A percentile compares a stretch with the other conserved stretches of the same genome.
Conservation (phyloP, 2,329 filamentous ascomycete genomes). For the Monosporascus sp. region DNA sequence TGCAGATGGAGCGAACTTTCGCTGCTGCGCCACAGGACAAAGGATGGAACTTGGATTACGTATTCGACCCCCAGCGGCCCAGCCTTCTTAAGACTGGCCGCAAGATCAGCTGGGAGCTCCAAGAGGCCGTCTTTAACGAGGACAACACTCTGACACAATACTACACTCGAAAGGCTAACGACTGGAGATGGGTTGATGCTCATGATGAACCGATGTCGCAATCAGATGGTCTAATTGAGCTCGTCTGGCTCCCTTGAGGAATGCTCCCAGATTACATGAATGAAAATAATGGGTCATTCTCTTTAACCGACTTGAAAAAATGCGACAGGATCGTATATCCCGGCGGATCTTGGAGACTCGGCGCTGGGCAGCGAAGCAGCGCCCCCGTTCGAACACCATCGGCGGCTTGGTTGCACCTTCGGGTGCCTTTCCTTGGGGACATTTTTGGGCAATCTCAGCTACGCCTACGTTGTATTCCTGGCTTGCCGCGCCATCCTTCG, state of each 20-base stretch:
- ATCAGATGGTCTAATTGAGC: slow-evolving; percentile 50
- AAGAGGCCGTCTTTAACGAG: slow-evolving; percentile 40
- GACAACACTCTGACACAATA: slow-evolving; percentile 49
- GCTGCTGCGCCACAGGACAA: slow-evolving; percentile 41
- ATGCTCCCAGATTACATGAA: too few relatives aligned
- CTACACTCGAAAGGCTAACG: slow-evolving; percentile 47
- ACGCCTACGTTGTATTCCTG: neutral
- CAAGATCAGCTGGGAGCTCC: slow-evolving; percentile 50
- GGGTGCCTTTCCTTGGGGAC: too few relatives aligned
- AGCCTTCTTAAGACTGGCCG: slow-evolving; percentile 42
- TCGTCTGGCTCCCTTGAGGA: slow-evolving; percentile 45
- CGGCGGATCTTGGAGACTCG: neutral
- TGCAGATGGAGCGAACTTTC: slow-evolving; percentile 50
- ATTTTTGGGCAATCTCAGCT: too few relatives aligned
- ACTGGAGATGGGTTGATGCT: slow-evolving; percentile 46
- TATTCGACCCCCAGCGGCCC: slow-evolving; percentile 44
- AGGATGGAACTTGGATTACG: slow-evolving; percentile 47
- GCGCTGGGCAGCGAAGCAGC: too few relatives aligned
- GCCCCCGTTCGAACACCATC: too few relatives aligned
- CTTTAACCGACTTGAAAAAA: slow-evolving; percentile 8
- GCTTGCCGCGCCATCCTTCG: too few relatives aligned
- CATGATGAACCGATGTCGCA: slow-evolving; percentile 44
- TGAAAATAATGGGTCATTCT: slow-evolving; percentile 19
- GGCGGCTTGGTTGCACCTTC: too few relatives aligned
- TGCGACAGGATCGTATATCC: neutral